Conservation (phyloP, 2,329 filamentous ascomycete genomes). For the Bimuria novae-zelandiae region DNA sequence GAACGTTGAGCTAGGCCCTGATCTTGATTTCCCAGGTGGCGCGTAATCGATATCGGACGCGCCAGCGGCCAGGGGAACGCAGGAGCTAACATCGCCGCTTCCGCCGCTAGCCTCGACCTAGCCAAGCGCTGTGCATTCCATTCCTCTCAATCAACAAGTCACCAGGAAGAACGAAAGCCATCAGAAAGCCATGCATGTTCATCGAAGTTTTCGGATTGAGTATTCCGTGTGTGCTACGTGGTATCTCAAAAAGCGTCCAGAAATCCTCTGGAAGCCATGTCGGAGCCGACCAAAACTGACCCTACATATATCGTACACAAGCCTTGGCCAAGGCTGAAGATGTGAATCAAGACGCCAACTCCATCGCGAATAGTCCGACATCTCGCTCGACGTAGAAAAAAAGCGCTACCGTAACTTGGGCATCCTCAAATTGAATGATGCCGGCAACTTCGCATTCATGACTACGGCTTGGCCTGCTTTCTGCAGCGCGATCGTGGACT, state of each 20-base stretch:
- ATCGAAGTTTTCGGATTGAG: no score
- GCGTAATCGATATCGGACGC: no score
- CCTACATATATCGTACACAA: conserved; percentile 9
- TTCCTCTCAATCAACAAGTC: neutral
- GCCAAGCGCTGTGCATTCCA: conserved; percentile 9
- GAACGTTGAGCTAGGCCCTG: conserved; percentile 5
- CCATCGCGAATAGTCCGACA: neutral
- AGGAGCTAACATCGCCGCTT: conserved; percentile 9
- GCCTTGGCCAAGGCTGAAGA: conserved; percentile 2
- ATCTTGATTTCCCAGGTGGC: conserved; percentile 27
- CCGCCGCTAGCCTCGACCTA: conserved; percentile 5
- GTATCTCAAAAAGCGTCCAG: conserved; percentile 11
- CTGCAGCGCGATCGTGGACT: conserved; percentile 42
- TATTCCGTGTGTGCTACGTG: conserved; percentile 10
- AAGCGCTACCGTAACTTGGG: conserved; percentile 30
- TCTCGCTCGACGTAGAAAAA: neutral
- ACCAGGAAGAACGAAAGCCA: no score
- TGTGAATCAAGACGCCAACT: conserved; percentile 4
- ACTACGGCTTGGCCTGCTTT: conserved; percentile 46
- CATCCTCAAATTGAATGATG: conserved; percentile 40
- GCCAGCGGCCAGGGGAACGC: conserved; percentile 13
- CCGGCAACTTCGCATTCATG: conserved; percentile 38
- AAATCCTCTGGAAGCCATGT: conserved; percentile 6
- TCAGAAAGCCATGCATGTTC: no score
- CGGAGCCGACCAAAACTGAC: neutral